Percentiles rank a stretch among this genome's conserved stretches.
Conservation (phyloP, 148 eudicot species). For the Suaeda aralocaspica region DNA sequence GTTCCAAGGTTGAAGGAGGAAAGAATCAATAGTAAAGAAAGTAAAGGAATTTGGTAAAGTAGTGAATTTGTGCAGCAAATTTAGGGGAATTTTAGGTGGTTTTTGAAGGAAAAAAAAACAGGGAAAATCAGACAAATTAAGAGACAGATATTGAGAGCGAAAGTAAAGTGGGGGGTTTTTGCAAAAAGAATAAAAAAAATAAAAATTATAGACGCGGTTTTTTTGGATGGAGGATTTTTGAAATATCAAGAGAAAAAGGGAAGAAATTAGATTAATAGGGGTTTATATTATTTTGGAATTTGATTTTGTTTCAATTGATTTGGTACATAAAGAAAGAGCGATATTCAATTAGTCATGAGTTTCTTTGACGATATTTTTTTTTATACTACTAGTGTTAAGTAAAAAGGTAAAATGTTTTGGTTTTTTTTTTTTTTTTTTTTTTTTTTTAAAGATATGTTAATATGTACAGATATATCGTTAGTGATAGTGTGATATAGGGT, state of each 20-base stretch:
- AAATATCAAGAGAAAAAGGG: neutral
- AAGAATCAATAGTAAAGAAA: neutral
- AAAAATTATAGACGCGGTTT: neutral
- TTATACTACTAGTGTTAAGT: too few relatives aligned
- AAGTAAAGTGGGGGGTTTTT: neutral
- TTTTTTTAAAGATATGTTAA: too few relatives aligned
- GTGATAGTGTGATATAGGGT: too few relatives aligned
- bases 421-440: too few relatives aligned
- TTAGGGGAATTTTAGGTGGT: neutral
- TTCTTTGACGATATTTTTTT: too few relatives aligned
- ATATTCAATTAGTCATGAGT: too few relatives aligned
- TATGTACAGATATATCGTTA: too few relatives aligned
- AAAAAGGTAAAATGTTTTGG: too few relatives aligned
- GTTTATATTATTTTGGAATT: too few relatives aligned
- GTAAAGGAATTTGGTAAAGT: neutral
- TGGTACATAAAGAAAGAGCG: too few relatives aligned
- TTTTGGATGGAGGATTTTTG: neutral
- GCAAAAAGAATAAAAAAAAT: neutral
- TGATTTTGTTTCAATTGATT: too few relatives aligned
- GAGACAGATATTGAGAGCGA: neutral
- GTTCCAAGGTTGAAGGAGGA: constrained; percentile 10
- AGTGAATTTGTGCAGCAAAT: neutral
- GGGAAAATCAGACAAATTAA: neutral
- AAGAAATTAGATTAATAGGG: too few relatives aligned
- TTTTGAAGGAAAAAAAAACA: neutral